Evolutionary conservation across 768 basidiomycete genomes (phyloP).

Genomic region (Dacryopinax primogenitus): DNA sequence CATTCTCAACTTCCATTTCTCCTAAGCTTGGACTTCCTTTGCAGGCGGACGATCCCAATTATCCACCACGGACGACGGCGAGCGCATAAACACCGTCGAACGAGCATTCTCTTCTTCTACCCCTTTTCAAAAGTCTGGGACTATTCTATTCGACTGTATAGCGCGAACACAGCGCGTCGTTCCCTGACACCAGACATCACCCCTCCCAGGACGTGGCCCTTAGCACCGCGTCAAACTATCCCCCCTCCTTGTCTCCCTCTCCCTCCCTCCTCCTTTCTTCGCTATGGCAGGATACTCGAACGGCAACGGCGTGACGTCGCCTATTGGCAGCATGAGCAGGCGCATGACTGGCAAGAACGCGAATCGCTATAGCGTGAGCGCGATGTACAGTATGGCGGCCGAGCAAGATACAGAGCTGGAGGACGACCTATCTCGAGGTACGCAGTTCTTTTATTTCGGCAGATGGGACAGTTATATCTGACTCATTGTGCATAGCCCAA

Average conservation of each 20-base stretch:
- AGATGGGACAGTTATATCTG: not conserved
- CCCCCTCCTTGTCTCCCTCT: not conserved
- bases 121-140: not conserved
- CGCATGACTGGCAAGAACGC: slow-evolving; percentile 82
- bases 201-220: not conserved
- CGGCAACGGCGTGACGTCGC: slow-evolving; percentile 6
- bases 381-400: slow-evolving; percentile 93
- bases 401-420: slow-evolving; percentile 98
- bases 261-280: not conserved
- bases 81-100: not conserved
- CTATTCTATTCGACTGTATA: not conserved
- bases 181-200: not conserved
- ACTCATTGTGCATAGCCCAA: slow-evolving; percentile 49
- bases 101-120: not conserved
- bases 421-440: slow-evolving; percentile 89
- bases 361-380: slow-evolving; percentile 91
- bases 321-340: not conserved
- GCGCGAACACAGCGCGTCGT: not conserved
- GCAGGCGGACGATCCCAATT: no score
- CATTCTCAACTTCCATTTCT: not conserved
- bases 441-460: slow-evolving; percentile 22
- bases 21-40: no score
- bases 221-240: not conserved
- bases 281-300: not conserved
- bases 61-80: no score